phyloP scores from a whole-genome alignment of 139 green algal genomes.

The Trebouxia sp. region DNA sequence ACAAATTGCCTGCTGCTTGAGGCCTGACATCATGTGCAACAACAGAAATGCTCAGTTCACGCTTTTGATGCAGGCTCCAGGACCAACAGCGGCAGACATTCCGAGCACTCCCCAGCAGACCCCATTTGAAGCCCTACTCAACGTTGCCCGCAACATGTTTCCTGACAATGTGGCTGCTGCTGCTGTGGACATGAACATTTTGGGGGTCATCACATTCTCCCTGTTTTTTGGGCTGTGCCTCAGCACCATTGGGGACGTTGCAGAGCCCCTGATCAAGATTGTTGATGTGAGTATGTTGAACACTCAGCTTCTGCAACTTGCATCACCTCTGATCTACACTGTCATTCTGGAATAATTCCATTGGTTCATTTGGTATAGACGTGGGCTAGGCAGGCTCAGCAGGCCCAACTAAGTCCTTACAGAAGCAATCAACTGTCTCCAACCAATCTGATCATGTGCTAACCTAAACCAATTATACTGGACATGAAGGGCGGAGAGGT shows the following conservation, averaged over 20 bases:
- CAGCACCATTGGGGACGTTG: constrained; percentile 23
- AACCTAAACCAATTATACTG: too few species aligned
- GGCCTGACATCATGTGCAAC: not conserved
- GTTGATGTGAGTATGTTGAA: constrained; percentile 35
- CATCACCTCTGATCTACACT: too few species aligned
- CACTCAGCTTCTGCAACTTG: too few species aligned
- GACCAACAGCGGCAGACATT: not conserved
- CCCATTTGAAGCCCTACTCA: constrained; percentile 43
- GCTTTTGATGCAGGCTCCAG: not conserved
- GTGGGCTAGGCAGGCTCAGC: too few species aligned
- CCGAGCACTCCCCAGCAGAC: not conserved
- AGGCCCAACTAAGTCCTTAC: too few species aligned
- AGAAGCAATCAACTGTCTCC: too few species aligned
- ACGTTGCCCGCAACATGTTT: constrained; percentile 41
- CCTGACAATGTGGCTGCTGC: constrained; percentile 52
- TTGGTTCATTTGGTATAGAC: too few species aligned
- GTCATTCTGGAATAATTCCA: too few species aligned
- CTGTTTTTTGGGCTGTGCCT: constrained; percentile 45
- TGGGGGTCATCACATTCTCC: constrained; percentile 60
- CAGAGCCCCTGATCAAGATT: constrained; percentile 38
- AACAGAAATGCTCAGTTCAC: constrained; percentile 20
- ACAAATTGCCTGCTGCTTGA: not conserved
- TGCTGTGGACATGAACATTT: constrained; percentile 58
- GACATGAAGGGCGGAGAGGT: too few species aligned
- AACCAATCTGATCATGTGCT: too few species aligned